These are phyloP conservation scores for Chenopodium berlandieri DNA, from an alignment of 148 eudicot genomes.

Conservation along the genomic window DNA sequence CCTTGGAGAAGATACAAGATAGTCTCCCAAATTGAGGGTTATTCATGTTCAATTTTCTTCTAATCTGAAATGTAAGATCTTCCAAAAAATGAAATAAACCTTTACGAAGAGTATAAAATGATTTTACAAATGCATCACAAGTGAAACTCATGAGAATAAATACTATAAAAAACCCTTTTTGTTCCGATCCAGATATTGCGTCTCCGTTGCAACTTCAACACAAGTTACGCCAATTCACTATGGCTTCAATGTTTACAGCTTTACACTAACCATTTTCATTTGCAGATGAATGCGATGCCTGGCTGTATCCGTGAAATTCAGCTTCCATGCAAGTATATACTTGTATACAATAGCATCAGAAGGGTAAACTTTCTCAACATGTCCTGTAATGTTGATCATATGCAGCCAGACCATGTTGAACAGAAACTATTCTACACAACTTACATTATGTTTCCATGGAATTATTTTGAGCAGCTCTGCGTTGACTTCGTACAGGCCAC, in stretches of 20 bases:
- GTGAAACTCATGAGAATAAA: neutral
- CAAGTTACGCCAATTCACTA: neutral
- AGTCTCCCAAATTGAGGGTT: too few species aligned
- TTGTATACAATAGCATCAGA: neutral
- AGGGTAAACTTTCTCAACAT: neutral
- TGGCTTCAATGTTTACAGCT: neutral
- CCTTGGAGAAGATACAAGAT: too few species aligned
- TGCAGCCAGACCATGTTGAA: neutral
- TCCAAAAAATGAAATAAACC: neutral
- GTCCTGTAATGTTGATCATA: neutral
- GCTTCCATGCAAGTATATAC: neutral
- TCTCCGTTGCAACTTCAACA: neutral
- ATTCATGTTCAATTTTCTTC: neutral
- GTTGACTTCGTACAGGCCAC: constrained; percentile 57
- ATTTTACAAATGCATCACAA: neutral
- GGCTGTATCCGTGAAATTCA: neutral
- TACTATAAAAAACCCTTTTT: neutral
- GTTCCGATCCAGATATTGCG: neutral
- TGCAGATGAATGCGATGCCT: neutral
- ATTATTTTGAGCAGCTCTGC: constrained; percentile 45
- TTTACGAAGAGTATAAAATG: too few species aligned
- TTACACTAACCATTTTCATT: neutral
- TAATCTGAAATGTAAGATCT: neutral
- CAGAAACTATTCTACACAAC: neutral
- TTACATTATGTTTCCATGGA: constrained; percentile 36